Percentiles rank a stretch among this genome's conserved stretches.
Evolutionary conservation across 371 early-diverging fungal species (phyloP).

Genomic region (Apophysomyces sp.): DNA sequence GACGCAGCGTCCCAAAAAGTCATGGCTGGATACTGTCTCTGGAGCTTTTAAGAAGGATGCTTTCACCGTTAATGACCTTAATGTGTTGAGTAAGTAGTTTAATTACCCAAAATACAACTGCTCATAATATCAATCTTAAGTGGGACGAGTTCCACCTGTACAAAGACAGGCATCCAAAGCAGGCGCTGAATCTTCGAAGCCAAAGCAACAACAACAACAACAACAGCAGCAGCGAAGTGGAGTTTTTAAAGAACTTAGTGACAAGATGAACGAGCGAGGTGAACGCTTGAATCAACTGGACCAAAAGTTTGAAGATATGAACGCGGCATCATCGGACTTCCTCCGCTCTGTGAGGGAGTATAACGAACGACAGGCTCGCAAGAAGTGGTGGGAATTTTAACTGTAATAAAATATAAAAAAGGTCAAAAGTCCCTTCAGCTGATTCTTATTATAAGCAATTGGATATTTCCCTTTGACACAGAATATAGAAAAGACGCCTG

Average conservation of each 20-base stretch:
- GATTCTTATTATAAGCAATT: too few species aligned
- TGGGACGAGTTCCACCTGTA: conserved; percentile 21
- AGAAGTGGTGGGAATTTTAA: conserved; percentile 31
- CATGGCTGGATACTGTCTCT: conserved; percentile 50
- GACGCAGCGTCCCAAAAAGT: conserved; percentile 26
- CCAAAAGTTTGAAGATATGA: conserved; percentile 55
- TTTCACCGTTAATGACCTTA: conserved; percentile 43
- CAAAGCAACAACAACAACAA: conserved; percentile 3
- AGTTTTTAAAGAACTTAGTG: conserved; percentile 44
- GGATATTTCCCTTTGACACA: too few species aligned
- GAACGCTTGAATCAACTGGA: conserved; percentile 47
- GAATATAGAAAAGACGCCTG: too few species aligned
- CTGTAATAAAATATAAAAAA: neutral
- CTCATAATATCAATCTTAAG: conserved; percentile 9
- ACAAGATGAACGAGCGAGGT: conserved; percentile 59
- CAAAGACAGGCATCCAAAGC: conserved; percentile 11
- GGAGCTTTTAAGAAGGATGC: conserved; percentile 44
- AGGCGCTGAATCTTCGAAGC: neutral
- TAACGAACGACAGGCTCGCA: conserved; percentile 55
- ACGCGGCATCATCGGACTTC: conserved; percentile 51
- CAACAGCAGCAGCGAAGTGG: too few species aligned
- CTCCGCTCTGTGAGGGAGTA: conserved; percentile 52
- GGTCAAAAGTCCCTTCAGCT: neutral
- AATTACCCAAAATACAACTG: neutral
- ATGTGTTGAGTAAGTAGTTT: conserved; percentile 45